A percentile compares a stretch with the other conserved stretches of the same genome.
Conservation (phyloP, 1,284 basidiomycete species). For the Ustilago trichophora region DNA sequence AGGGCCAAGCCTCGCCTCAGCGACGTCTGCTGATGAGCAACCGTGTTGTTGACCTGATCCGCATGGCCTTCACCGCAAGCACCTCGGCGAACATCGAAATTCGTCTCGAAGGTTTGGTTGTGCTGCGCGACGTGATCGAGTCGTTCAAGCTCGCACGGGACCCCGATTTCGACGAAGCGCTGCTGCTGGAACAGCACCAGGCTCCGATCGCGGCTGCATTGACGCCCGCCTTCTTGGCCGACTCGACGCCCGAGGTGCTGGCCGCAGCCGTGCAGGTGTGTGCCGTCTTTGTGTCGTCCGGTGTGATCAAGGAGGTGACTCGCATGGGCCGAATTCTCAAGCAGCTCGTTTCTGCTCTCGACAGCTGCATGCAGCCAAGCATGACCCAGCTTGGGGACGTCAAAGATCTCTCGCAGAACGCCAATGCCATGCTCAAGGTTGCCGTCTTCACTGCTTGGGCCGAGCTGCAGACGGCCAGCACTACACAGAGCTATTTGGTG, state of each 20-base stretch:
- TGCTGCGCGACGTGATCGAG: constrained; percentile 92
- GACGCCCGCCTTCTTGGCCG: constrained; percentile 94
- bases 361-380: constrained; percentile 75
- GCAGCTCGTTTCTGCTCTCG: constrained; percentile 79
- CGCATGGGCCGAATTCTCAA: constrained; percentile 95
- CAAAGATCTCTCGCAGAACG: constrained; percentile 87
- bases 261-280: constrained; percentile 92
- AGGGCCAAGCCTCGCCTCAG: constrained; percentile 68
- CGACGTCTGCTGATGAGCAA: constrained; percentile 74
- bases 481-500: constrained; percentile 78
- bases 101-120: constrained; percentile 87
- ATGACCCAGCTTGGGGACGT: constrained; percentile 88
- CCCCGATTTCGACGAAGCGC: constrained; percentile 87
- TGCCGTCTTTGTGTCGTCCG: constrained; percentile 92
- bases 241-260: constrained; percentile 93
- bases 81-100: constrained; percentile 96
- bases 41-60: constrained; percentile 90
- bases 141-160: constrained; percentile 86
- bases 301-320: constrained; percentile 87
- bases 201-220: constrained; percentile 97
- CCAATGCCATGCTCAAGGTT: constrained; percentile 91
- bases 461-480: constrained; percentile 83
- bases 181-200: constrained; percentile 96
- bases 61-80: constrained; percentile 96
- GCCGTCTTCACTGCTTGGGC: constrained; percentile 96